These are phyloP conservation scores for Beauveria rudraprayagi DNA, from an alignment of 2,329 filamentous ascomycete species.

Conservation along the genomic window DNA sequence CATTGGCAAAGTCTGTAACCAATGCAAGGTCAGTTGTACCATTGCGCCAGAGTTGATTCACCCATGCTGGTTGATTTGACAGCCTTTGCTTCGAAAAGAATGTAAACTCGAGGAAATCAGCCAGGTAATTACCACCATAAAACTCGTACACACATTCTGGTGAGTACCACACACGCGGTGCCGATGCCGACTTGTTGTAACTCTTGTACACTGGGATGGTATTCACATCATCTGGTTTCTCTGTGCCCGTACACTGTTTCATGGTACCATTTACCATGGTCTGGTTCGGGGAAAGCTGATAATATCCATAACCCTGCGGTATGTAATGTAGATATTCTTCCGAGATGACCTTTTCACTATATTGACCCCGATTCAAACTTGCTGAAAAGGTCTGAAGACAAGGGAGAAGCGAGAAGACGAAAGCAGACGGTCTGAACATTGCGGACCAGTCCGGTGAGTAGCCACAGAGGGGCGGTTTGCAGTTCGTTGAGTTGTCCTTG, in stretches of 20 bases:
- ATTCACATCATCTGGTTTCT: neutral
- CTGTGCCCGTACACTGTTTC: neutral
- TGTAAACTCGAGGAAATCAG: neutral
- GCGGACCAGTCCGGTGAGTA: neutral
- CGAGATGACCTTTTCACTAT: neutral
- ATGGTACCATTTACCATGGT: neutral
- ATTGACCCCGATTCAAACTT: neutral
- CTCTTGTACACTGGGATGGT: neutral
- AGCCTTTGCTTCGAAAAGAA: neutral
- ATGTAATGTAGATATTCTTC: neutral
- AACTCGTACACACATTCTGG: constrained; percentile 3
- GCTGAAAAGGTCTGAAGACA: neutral
- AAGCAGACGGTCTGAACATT: neutral
- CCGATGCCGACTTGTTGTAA: too few species aligned
- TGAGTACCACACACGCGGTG: neutral
- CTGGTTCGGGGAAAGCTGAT: neutral
- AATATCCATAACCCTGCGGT: neutral
- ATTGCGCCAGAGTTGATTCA: neutral
- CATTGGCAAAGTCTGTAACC: neutral
- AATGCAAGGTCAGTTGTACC: neutral
- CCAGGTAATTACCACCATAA: neutral
- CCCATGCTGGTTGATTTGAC: neutral
- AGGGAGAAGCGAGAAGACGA: neutral
- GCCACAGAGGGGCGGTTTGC: neutral
- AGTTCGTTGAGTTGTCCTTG: neutral